A percentile compares a stretch with the other conserved stretches of the same genome.
Evolutionary conservation across 2,329 filamentous ascomycete species (phyloP).

Genomic region (Juglanconis sp.): DNA sequence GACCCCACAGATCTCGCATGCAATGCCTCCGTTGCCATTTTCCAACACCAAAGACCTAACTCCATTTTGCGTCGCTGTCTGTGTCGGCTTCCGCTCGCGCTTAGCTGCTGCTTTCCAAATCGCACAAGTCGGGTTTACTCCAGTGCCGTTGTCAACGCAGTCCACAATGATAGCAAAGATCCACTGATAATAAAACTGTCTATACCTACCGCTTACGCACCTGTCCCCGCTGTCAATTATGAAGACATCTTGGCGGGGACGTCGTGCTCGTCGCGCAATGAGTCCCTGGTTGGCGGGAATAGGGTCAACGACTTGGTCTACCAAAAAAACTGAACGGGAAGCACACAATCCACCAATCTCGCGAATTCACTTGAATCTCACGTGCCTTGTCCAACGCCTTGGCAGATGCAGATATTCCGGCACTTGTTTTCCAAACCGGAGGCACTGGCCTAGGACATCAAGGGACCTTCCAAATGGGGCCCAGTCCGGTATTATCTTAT

Average conservation of each 20-base stretch:
- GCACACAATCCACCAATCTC: not conserved
- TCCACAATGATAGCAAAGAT: not conserved
- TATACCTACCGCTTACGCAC: too few species aligned
- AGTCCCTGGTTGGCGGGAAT: not conserved
- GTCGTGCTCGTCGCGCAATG: not conserved
- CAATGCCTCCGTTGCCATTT: too few species aligned
- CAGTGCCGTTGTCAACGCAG: not conserved
- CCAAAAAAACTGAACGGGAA: not conserved
- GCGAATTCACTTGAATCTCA: not conserved
- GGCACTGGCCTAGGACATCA: too few species aligned
- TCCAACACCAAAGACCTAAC: not conserved
- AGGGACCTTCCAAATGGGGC: too few species aligned
- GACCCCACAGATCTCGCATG: not conserved
- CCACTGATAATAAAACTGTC: not conserved
- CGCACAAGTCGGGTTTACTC: not conserved
- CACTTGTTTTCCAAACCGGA: not conserved
- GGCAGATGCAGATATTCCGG: not conserved
- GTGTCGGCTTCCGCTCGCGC: not conserved
- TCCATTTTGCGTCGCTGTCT: not conserved
- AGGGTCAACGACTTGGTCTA: not conserved
- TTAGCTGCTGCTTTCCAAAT: not conserved
- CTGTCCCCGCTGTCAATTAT: not conserved
- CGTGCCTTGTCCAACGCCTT: not conserved
- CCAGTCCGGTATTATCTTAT: too few species aligned
- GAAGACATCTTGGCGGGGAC: not conserved